Evolutionary conservation across 2,329 filamentous ascomycete genomes (phyloP).

Genomic region (Nemania sp.): DNA sequence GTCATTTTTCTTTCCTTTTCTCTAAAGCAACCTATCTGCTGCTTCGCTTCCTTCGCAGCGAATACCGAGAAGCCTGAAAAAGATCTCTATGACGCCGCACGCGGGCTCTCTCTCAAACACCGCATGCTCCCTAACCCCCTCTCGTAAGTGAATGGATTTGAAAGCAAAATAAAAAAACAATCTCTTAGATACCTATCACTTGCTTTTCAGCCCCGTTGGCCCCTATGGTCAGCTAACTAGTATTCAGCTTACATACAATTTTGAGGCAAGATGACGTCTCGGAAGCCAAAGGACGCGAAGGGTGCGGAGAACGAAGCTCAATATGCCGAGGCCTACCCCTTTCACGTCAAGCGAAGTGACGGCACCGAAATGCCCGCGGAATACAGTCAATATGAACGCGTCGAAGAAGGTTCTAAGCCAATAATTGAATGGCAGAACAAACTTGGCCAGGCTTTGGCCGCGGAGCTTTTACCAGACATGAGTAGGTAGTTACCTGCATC

Average conservation of each 20-base stretch:
- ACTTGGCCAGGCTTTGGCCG: constrained; percentile 26
- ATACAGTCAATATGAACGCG: constrained; percentile 23
- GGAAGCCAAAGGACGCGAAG: constrained; percentile 21
- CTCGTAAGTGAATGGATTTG: neutral
- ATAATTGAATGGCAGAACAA: constrained; percentile 30
- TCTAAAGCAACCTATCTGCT: too few species aligned
- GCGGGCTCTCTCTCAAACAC: too few species aligned
- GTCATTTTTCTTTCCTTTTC: too few species aligned
- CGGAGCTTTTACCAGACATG: constrained; percentile 22
- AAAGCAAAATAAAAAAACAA: neutral
- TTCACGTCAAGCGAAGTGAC: constrained; percentile 24
- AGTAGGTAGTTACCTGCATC: constrained; percentile 15
- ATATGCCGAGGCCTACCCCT: constrained; percentile 7
- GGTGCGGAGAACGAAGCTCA: constrained; percentile 15
- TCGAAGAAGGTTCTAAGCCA: constrained; percentile 19
- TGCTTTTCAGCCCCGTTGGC: neutral
- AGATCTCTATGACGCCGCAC: neutral
- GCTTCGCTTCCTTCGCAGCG: too few species aligned
- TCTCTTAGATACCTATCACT: neutral
- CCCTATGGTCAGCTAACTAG: neutral
- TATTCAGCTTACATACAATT: neutral
- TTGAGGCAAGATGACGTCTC: constrained; percentile 16
- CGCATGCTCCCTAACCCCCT: neutral
- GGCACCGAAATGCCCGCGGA: constrained; percentile 23
- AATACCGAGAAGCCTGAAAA: neutral